Evolutionary conservation across 495 filamentous ascomycete genomes (phyloP).

Genomic region (Penicillium malachiteum): DNA sequence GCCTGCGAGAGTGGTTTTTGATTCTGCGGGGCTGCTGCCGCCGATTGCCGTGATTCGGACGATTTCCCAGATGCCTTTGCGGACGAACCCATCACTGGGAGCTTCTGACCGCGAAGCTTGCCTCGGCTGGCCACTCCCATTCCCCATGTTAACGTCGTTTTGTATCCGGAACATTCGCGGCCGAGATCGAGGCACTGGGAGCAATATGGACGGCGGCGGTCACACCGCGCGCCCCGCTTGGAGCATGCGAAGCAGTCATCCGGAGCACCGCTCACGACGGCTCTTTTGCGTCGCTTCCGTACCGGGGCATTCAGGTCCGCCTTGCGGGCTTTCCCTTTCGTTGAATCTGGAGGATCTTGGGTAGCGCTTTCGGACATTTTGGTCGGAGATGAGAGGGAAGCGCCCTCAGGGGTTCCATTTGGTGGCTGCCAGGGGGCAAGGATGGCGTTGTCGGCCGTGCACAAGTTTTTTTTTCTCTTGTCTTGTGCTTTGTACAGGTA

Average conservation of each 20-base stretch:
- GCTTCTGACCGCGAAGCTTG: conserved; percentile 84
- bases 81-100: conserved; percentile 63
- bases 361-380: conserved; percentile 21
- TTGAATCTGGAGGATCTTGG: conserved; percentile 17
- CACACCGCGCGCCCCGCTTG: conserved; percentile 79
- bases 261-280: conserved; percentile 82
- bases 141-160: conserved; percentile 96
- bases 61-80: conserved; percentile 13
- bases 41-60: conserved; percentile 8
- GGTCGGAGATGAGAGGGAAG: conserved; percentile 5
- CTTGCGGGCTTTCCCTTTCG: conserved; percentile 31
- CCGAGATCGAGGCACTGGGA: conserved; percentile 89
- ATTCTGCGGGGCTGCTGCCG: conserved; percentile 11
- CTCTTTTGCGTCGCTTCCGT: conserved; percentile 83
- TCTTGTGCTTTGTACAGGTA: neutral
- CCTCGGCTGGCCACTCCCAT: conserved; percentile 95
- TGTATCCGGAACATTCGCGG: conserved; percentile 95
- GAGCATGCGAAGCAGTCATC: conserved; percentile 96
- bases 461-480: neutral
- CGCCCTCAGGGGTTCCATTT: conserved; percentile 19
- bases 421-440: neutral
- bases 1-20: conserved; percentile 15
- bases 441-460: conserved; percentile 1
- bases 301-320: conserved; percentile 23
- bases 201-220: conserved; percentile 91